phyloP scores from a whole-genome alignment of 495 filamentous ascomycete genomes.

The Daldinia caldariorum region DNA sequence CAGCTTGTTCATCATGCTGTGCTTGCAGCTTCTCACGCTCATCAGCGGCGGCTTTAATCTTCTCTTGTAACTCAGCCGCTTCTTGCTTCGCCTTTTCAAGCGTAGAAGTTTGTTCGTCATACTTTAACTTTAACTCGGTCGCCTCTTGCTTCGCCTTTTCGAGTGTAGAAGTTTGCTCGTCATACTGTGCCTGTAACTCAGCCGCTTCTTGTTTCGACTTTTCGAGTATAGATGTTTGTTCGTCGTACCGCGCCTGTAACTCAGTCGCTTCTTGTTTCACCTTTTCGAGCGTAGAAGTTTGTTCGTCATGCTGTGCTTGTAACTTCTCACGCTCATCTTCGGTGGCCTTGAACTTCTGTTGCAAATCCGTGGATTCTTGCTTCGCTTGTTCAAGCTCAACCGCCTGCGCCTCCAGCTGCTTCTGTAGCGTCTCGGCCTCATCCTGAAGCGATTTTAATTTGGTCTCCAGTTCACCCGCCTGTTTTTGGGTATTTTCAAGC shows the following conservation, averaged over 20 bases:
- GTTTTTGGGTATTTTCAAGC: conserved; percentile 32
- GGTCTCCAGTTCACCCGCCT: conserved; percentile 28
- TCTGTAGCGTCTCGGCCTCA: conserved; percentile 20
- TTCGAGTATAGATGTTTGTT: no score
- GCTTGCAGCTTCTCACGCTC: conserved; percentile 26
- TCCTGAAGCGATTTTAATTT: conserved; percentile 28
- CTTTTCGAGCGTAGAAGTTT: conserved; percentile 15
- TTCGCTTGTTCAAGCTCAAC: conserved; percentile 28
- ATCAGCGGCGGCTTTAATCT: conserved; percentile 16
- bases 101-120: conserved; percentile 11
- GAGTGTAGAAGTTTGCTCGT: no score
- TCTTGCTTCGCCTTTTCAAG: conserved; percentile 22
- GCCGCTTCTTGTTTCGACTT: no score
- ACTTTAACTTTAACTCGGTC: no score
- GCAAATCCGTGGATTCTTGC: conserved; percentile 23
- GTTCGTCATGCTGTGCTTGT: conserved; percentile 19
- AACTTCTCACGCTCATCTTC: conserved; percentile 20
- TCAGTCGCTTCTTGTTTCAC: no score
- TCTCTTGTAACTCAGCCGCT: conserved; percentile 21
- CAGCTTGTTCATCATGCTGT: conserved; percentile 16
- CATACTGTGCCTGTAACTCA: conserved; percentile 21
- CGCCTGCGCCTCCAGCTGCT: conserved; percentile 19
- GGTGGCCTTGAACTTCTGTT: conserved; percentile 15
- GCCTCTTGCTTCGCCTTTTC: no score
- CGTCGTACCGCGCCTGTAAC: no score